Percentiles rank a stretch among this genome's conserved stretches.
Evolutionary conservation across 345 rosid species (phyloP).

Genomic region (Salix dunnii): DNA sequence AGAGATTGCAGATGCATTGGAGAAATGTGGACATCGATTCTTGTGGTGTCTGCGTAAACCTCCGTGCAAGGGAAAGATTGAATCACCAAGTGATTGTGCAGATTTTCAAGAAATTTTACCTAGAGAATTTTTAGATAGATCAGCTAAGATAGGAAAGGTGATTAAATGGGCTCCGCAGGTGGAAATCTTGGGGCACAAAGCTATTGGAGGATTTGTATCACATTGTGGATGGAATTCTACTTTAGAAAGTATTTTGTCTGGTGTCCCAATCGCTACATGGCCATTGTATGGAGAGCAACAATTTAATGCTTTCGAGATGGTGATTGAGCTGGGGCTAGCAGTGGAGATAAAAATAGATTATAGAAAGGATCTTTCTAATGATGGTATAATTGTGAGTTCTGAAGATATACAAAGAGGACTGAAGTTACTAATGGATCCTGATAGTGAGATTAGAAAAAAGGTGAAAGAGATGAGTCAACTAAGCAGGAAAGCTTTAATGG

Average conservation of each 20-base stretch:
- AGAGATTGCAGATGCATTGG: constrained; percentile 14
- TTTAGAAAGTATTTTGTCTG: constrained; percentile 1
- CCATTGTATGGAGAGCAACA: constrained; percentile 11
- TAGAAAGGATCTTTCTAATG: not conserved
- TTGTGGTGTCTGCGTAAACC: constrained; percentile 19
- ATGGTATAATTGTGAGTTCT: not conserved
- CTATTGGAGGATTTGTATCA: constrained; percentile 9
- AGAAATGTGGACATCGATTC: constrained; percentile 6
- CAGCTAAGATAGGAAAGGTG: constrained; percentile 3
- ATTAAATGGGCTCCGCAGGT: constrained; percentile 11
- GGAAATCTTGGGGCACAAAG: not conserved
- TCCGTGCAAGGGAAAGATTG: not conserved
- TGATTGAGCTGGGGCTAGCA: not conserved
- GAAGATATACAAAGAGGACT: not conserved
- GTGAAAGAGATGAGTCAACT: not conserved
- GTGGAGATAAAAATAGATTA: not conserved
- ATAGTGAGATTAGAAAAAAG: not conserved
- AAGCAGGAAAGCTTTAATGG: not conserved
- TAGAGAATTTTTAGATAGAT: not conserved
- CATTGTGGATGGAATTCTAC: constrained; percentile 14
- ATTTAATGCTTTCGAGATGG: constrained; percentile 3
- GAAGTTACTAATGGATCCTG: not conserved
- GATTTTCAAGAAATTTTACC: not conserved
- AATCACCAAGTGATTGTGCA: not conserved
- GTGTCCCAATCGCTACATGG: constrained; percentile 13